Evolutionary conservation across 768 basidiomycete species (phyloP).

Genomic region (Pleurotus sapidus): DNA sequence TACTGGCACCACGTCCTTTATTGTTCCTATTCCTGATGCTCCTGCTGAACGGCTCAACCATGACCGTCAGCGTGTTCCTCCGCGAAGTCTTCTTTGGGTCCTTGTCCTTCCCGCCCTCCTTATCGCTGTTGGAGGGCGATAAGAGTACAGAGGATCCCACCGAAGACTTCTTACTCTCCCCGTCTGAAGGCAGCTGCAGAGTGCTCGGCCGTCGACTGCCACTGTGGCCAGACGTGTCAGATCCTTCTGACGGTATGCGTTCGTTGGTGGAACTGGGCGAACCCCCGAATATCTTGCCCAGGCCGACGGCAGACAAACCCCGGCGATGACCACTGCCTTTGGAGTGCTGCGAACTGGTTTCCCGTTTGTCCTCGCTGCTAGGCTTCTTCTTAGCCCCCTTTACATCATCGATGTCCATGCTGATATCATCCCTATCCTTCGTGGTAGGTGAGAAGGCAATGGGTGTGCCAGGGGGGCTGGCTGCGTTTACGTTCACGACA

Average conservation of each 20-base stretch:
- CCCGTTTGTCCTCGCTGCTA: constrained; percentile 21
- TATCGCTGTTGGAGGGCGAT: constrained; percentile 18
- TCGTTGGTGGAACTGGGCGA: constrained; percentile 29
- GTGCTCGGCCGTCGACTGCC: constrained; percentile 10
- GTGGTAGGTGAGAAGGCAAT: constrained; percentile 16
- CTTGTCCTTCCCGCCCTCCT: constrained; percentile 24
- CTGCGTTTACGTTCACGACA: constrained; percentile 32
- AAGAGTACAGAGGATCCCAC: constrained; percentile 18
- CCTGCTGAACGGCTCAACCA: constrained; percentile 76
- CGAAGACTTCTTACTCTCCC: constrained; percentile 13
- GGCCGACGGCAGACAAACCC: constrained; percentile 65
- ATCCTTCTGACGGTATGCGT: constrained; percentile 42
- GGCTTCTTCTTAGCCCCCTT: constrained; percentile 9
- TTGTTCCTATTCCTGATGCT: constrained; percentile 40
- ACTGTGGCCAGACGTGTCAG: constrained; percentile 17
- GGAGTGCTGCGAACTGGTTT: constrained; percentile 22
- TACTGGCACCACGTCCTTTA: constrained; percentile 31
- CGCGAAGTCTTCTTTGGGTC: constrained; percentile 53
- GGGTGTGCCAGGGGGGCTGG: constrained; percentile 37
- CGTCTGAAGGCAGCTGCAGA: constrained; percentile 7
- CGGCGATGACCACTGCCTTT: constrained; percentile 52
- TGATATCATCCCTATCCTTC: constrained; percentile 19
- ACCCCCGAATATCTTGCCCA: constrained; percentile 70
- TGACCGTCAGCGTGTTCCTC: constrained; percentile 83
- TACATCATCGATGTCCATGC: constrained; percentile 13